Conservation (phyloP, 2,329 filamentous ascomycete genomes). For the Fusarium nurragi region DNA sequence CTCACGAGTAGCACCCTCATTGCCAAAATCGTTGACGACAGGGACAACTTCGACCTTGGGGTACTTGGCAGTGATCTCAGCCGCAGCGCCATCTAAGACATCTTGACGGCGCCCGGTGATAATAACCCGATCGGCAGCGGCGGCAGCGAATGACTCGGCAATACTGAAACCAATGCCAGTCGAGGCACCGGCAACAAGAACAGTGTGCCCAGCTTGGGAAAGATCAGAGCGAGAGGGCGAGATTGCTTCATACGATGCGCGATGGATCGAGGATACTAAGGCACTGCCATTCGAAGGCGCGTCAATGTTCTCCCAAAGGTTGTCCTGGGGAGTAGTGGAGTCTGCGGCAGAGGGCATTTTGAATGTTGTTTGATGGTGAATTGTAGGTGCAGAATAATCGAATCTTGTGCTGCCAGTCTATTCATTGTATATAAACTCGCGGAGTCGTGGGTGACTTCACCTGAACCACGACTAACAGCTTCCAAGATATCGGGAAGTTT, state of each 20-base stretch:
- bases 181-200: slow-evolving; percentile 10
- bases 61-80: neutral
- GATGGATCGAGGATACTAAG: neutral
- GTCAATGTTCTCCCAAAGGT: neutral
- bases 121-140: slow-evolving; percentile 50
- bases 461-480: too few relatives aligned
- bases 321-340: neutral
- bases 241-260: slow-evolving; percentile 49
- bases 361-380: neutral
- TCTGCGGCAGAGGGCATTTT: neutral
- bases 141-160: slow-evolving; percentile 60
- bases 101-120: slow-evolving; percentile 52
- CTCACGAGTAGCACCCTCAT: slow-evolving; percentile 18
- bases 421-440: neutral
- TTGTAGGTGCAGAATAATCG: accelerated
- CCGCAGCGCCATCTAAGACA: neutral
- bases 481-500: neutral
- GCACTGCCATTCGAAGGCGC: neutral
- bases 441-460: too few relatives aligned
- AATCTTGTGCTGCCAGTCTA: neutral
- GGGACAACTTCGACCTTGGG: neutral
- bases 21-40: neutral
- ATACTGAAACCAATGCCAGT: slow-evolving; percentile 21
- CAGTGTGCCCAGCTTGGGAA: slow-evolving; percentile 48
- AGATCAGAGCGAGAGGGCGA: slow-evolving; percentile 50